phyloP scores from a whole-genome alignment of 257 asterid species.

The Solanum etuberosum region DNA sequence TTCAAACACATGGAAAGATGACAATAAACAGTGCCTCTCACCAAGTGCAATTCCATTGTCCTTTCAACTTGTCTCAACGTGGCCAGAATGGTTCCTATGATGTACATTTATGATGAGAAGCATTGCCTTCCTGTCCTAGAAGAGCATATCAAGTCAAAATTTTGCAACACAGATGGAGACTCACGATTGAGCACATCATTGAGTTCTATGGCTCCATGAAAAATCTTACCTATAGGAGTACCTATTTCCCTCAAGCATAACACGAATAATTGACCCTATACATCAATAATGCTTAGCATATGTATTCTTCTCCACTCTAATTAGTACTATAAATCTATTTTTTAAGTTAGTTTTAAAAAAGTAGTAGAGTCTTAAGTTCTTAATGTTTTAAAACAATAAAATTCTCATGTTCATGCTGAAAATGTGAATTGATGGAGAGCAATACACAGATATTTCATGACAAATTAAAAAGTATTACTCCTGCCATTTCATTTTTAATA shows the following conservation, averaged over 20 bases:
- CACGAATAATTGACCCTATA: neutral
- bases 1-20: conserved; percentile 21
- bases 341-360: neutral
- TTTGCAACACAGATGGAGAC: neutral
- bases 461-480: neutral
- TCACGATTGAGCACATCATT: neutral
- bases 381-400: neutral
- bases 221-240: neutral
- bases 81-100: conserved; percentile 30
- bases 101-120: conserved; percentile 16
- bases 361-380: neutral
- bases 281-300: neutral
- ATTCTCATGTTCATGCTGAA: neutral
- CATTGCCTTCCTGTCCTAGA: conserved; percentile 11
- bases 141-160: neutral
- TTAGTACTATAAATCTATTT: neutral
- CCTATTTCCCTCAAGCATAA: neutral
- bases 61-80: conserved; percentile 18
- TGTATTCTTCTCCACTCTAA: neutral
- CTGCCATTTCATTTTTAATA: neutral
- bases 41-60: neutral
- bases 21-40: conserved; percentile 3
- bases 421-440: neutral
- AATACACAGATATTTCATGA: neutral
- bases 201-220: neutral